Base-by-base conservation (phyloP, 345 rosid genomes). In the Carallia pectinifolia region DNA sequence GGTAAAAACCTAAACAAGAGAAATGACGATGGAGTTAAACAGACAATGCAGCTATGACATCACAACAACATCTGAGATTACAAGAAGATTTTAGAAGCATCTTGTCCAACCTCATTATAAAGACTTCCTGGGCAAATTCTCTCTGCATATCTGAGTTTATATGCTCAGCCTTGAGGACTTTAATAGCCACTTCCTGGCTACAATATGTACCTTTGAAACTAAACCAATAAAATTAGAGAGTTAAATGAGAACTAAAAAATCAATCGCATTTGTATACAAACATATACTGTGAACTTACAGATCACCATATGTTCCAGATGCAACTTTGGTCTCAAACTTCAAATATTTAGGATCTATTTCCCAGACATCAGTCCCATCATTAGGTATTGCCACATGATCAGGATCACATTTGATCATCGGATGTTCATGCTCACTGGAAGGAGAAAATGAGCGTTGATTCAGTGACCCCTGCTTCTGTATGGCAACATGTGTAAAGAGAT, bases 61-160 rank as follows among this genome's bases (percentile, higher is more conserved):
- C 7, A 29, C 50, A 33, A 6, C 50, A 12, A 10, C 18, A 33
- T 33, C 33, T 47, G 9, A 40, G n/a, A 64, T 50, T 5, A 6
- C 16, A 5, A 16, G 34, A 38, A 27, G 54, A 70, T 2, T 15
- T 65, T n/a, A n/a, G 10, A 18, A 47, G 5, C 27, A 53, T 53
- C 9, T 61, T 19, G 36, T 66, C 85, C 70, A 80, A 95, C 99
- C 99, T 90, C 97, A 95, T 87, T 67, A 95, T 95, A 68, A 72
- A 95, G 67, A 95, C 99, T 87, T 95, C 99, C 81, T 91, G 97
- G 27, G 93, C 90, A 82, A 95, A 95, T 81, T 95, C 99, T 77
- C 82, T 88, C 81, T 87, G 92, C 84, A 91, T 48, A 76, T 91
- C 96, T 48, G 93, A 80, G 83, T 86, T 84, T 72, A 91, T 70